These are phyloP conservation scores for Mycena rosella DNA, from an alignment of 768 basidiomycete genomes.

Conservation along the genomic window DNA sequence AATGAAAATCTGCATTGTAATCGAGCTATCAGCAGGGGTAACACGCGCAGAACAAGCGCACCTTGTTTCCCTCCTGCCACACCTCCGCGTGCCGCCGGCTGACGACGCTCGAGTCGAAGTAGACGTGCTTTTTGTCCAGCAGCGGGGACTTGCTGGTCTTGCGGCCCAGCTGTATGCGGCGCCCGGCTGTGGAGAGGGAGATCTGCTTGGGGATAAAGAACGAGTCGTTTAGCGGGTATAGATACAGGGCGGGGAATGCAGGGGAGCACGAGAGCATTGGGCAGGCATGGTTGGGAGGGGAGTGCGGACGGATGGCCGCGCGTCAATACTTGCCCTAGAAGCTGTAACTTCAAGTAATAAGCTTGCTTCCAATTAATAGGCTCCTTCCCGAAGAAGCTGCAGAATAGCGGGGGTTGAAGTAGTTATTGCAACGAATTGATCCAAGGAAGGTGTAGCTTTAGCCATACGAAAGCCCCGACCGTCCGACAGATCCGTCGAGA, in stretches of 20 bases:
- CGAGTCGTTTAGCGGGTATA: constrained; percentile 75
- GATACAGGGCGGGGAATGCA: constrained; percentile 29
- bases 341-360: not conserved
- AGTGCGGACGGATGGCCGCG: not conserved
- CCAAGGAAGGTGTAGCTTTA: too few species aligned
- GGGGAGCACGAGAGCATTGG: constrained; percentile 30
- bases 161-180: constrained; percentile 67
- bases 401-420: too few species aligned
- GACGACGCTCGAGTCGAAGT: constrained; percentile 76
- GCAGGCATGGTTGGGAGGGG: constrained; percentile 10
- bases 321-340: not conserved
- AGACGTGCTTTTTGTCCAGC: constrained; percentile 69
- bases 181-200: constrained; percentile 51
- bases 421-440: too few species aligned
- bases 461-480: too few species aligned
- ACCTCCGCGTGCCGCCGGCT: constrained; percentile 76
- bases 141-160: constrained; percentile 71
- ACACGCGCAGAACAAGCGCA: constrained; percentile 39
- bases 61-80: constrained; percentile 73
- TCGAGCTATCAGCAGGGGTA: not conserved
- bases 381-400: too few species aligned
- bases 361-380: not conserved
- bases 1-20: constrained; percentile 73
- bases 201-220: constrained; percentile 74
- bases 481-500: too few species aligned